phyloP scores from a whole-genome alignment of 163 green algal genomes.

The Scenedesmus sp. region DNA sequence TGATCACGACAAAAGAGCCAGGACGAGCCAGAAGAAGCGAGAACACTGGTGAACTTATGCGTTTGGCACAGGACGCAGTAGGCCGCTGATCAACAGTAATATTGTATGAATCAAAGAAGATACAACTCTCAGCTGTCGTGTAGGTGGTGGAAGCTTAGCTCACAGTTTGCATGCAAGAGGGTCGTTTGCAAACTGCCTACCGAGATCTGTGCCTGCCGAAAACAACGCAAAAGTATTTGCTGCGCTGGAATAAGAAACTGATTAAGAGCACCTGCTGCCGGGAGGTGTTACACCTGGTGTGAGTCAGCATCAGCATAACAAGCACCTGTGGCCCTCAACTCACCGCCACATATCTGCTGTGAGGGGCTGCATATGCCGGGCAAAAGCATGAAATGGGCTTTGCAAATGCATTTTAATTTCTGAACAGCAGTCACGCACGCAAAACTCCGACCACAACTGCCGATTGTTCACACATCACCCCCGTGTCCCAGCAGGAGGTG shows the following conservation, averaged over 20 bases:
- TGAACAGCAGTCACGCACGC: background rate
- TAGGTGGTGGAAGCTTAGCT: background rate
- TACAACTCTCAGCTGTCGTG: background rate
- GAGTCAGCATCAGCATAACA: conserved; percentile 16
- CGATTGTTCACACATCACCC: background rate
- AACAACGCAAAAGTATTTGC: too few relatives aligned
- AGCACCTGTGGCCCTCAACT: background rate
- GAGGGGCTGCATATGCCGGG: background rate
- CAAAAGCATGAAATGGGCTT: background rate
- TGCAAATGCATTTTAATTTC: background rate
- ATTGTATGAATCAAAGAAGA: background rate
- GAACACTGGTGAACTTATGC: background rate
- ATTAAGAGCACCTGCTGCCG: background rate
- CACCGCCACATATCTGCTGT: background rate
- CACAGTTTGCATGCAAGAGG: background rate
- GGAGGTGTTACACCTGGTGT: background rate
- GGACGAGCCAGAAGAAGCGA: background rate
- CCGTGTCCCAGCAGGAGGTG: background rate
- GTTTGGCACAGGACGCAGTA: background rate
- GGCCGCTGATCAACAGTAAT: background rate
- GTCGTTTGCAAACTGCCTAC: background rate
- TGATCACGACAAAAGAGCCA: background rate
- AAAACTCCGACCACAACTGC: background rate
- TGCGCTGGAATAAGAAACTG: too few relatives aligned
- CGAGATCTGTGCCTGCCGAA: background rate